These are phyloP conservation scores for Inga laurina DNA, from an alignment of 306 rosid genomes.

Conservation along the genomic window DNA sequence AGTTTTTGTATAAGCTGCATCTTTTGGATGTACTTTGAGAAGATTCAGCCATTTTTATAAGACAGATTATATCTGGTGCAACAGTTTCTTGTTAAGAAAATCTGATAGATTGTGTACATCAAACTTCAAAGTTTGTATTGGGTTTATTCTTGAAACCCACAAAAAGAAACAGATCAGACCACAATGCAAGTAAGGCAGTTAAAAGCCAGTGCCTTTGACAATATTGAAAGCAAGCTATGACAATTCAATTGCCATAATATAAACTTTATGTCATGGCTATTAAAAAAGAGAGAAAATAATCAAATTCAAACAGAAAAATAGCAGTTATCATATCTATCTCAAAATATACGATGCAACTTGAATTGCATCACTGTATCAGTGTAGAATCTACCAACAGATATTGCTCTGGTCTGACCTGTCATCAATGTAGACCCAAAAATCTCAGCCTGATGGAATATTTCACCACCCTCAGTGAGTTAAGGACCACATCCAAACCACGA, in stretches of 20 bases:
- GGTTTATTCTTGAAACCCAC: background rate
- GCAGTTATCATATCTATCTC: background rate
- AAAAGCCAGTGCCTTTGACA: background rate
- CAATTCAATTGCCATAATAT: background rate
- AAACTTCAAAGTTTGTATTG: background rate
- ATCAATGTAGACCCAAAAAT: background rate
- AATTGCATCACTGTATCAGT: background rate
- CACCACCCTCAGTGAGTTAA: background rate
- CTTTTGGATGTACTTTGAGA: background rate
- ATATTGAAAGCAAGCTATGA: background rate
- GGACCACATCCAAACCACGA: background rate
- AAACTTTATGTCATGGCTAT: background rate
- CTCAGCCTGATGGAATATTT: background rate
- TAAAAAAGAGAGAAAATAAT: background rate
- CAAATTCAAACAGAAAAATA: background rate
- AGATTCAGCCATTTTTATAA: background rate
- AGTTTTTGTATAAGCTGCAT: background rate
- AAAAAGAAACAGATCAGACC: background rate
- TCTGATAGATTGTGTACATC: background rate
- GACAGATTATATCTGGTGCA: background rate
- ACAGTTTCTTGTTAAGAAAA: background rate
- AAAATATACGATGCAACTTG: background rate
- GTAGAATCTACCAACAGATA: background rate
- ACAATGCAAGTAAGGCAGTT: background rate
- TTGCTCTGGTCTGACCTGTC: background rate